Evolutionary conservation across 2,329 filamentous ascomycete species (phyloP), one percentile per base, ranked within the genome.

Genomic region (Aspergillus fructus): DNA sequence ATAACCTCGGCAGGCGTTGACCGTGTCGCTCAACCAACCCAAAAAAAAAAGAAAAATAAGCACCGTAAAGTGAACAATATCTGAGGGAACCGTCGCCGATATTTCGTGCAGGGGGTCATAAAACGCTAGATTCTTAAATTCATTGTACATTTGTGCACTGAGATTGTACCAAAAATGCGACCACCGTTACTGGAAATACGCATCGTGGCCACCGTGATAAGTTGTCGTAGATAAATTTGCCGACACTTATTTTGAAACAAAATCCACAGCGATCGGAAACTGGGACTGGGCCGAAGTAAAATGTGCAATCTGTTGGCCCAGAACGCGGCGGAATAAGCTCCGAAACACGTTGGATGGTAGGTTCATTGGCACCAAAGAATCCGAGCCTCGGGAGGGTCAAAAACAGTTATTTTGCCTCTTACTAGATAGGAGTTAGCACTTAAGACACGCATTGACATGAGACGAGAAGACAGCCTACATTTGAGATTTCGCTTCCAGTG

Each of bases 111-210:
- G 55, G 81, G 45, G 78, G 74, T 92, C 89, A 68, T 87, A 84
- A 60, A 87, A 76, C 55, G 89, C 89, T 70, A 83, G 80, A 66
- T 79, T 77, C 62, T 85, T 84, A 76, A 92, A 91, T 71, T 92
- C 89, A 69, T 84, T 79, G 76, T 92, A 92, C 85, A 93, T 89
- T 69, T 79, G 79, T 58, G 81, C 79, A 72, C 92, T 89, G 81
- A 92, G 91, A 74, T 89, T 87, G 81, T 61, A 86, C 82, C 62
- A 92, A 80, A 89, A 90, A 71, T 88, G 84, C 19, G 85, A 85
- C 88, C 89, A 92, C 76, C 86, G 82, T 76, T 91, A 91, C 30
- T 90, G 81, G 58, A 85, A 80, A 68, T 85, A 81, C 80, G 89
- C 86, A 66, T 64, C 59, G 62, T 60, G 62, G 61, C 62, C 65